These are phyloP conservation scores for Leucocoprinus gongylophorus DNA, from an alignment of 1,284 basidiomycete species.

Conservation along the genomic window DNA sequence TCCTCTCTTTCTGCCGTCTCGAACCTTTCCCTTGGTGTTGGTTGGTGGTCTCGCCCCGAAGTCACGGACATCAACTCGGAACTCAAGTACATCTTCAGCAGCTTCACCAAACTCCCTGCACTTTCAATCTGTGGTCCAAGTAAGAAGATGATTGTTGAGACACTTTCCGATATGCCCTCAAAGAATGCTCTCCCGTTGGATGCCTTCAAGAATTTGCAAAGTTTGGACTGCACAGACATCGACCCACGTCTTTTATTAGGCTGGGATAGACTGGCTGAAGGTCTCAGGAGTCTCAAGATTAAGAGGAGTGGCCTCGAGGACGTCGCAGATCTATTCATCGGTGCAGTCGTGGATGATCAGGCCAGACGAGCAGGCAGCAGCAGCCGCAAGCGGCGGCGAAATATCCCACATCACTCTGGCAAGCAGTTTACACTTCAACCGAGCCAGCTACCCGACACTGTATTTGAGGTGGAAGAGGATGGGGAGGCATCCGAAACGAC, in stretches of 20 bases:
- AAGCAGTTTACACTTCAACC: conserved; percentile 45
- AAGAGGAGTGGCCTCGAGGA: conserved; percentile 78
- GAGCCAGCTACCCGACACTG: conserved; percentile 49
- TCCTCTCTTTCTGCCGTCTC: conserved; percentile 77
- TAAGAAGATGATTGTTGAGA: conserved; percentile 60
- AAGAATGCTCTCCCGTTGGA: conserved; percentile 76
- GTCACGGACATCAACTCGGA: conserved; percentile 60
- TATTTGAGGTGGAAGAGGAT: conserved; percentile 50
- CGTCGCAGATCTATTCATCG: conserved; percentile 73
- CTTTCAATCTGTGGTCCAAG: conserved; percentile 57
- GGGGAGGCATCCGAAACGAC: conserved; percentile 22
- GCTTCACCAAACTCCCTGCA: conserved; percentile 82
- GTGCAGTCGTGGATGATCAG: conserved; percentile 69
- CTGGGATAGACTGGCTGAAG: conserved; percentile 74
- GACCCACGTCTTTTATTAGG: conserved; percentile 81
- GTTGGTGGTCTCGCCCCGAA: conserved; percentile 62
- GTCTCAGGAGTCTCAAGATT: conserved; percentile 67
- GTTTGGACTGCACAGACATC: conserved; percentile 68
- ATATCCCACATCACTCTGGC: conserved; percentile 36
- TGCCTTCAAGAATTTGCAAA: conserved; percentile 76
- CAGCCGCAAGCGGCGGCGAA: conserved; percentile 40
- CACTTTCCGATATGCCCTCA: conserved; percentile 65
- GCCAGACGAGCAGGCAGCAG: conserved; percentile 51
- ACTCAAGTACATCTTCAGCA: conserved; percentile 80
- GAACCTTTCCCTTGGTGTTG: conserved; percentile 58